Conservation (phyloP, 2,329 filamentous ascomycete species). For the Zymoseptoria crescenta region DNA sequence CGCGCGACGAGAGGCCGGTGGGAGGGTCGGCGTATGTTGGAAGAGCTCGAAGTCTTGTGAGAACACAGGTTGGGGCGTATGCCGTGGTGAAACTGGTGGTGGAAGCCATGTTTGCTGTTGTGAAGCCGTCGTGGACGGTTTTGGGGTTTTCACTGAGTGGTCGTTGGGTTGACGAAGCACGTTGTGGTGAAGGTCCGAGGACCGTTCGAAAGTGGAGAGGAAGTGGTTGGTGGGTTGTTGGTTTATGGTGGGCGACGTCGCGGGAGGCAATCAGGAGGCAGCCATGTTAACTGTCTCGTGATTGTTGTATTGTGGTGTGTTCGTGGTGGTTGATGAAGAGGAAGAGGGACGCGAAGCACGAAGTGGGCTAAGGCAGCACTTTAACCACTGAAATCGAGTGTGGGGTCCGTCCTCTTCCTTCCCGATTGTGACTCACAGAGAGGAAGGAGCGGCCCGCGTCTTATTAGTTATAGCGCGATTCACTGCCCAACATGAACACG, state of each 20-base stretch:
- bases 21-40: slow-evolving; percentile 39
- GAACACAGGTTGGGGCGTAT: slow-evolving; percentile 43
- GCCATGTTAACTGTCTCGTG: slow-evolving; percentile 26
- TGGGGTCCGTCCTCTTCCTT: too few relatives aligned
- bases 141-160: slow-evolving; percentile 56
- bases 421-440: too few relatives aligned
- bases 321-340: slow-evolving; percentile 11
- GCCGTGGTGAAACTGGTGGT: slow-evolving; percentile 46
- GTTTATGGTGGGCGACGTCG: slow-evolving; percentile 26
- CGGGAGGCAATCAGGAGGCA: slow-evolving; percentile 24
- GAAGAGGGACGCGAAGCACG: neutral
- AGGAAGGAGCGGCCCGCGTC: too few relatives aligned
- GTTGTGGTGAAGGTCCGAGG: slow-evolving; percentile 30
- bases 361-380: too few relatives aligned
- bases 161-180: slow-evolving; percentile 26
- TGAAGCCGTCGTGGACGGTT: slow-evolving; percentile 79
- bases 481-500: too few relatives aligned
- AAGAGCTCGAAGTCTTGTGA: slow-evolving; percentile 71
- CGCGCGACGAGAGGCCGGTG: slow-evolving; percentile 40
- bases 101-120: slow-evolving; percentile 68
- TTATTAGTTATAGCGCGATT: too few relatives aligned
- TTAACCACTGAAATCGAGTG: too few relatives aligned
- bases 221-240: slow-evolving; percentile 15
- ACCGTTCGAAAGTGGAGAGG: slow-evolving; percentile 24
- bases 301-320: slow-evolving; percentile 12